These are phyloP conservation scores for Rubus parviflorus DNA, from an alignment of 306 rosid genomes.

Conservation along the genomic window DNA sequence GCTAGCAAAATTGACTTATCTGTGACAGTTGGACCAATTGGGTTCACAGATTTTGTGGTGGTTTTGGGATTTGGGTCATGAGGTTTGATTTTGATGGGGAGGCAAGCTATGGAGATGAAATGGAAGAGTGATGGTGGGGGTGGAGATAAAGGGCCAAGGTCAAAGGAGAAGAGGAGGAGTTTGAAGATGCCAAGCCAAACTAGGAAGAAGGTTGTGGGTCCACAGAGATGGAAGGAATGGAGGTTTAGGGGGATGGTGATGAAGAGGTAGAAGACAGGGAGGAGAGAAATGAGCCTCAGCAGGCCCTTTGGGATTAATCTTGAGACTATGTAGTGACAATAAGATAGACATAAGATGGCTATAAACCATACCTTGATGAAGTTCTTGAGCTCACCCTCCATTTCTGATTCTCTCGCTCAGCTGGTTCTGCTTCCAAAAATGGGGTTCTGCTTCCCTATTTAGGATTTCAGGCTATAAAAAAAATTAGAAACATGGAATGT, in stretches of 20 bases:
- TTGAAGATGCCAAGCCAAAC: slow-evolving; percentile 39
- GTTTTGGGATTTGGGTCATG: slow-evolving; percentile 14
- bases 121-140: slow-evolving; percentile 38
- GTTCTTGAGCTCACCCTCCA: slow-evolving; percentile 35
- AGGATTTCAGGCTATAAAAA: no score
- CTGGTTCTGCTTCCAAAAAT: no score
- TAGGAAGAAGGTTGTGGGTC: slow-evolving; percentile 36
- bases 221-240: slow-evolving; percentile 32
- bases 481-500: no score
- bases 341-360: slow-evolving; percentile 21
- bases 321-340: slow-evolving; percentile 32
- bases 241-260: slow-evolving; percentile 33
- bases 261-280: slow-evolving; percentile 38
- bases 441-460: no score
- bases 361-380: slow-evolving; percentile 36
- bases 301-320: slow-evolving; percentile 31
- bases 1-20: neutral
- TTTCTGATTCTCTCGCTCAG: neutral
- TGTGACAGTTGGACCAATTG: neutral
- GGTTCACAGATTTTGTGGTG: no score
- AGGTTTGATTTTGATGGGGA: slow-evolving; percentile 54
- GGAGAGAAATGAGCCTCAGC: slow-evolving; percentile 27
- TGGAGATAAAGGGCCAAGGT: slow-evolving; percentile 48
- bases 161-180: slow-evolving; percentile 48
- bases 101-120: slow-evolving; percentile 58